Evolutionary conservation across 306 rosid genomes (phyloP).

Genomic region (Prunus fruticosa): DNA sequence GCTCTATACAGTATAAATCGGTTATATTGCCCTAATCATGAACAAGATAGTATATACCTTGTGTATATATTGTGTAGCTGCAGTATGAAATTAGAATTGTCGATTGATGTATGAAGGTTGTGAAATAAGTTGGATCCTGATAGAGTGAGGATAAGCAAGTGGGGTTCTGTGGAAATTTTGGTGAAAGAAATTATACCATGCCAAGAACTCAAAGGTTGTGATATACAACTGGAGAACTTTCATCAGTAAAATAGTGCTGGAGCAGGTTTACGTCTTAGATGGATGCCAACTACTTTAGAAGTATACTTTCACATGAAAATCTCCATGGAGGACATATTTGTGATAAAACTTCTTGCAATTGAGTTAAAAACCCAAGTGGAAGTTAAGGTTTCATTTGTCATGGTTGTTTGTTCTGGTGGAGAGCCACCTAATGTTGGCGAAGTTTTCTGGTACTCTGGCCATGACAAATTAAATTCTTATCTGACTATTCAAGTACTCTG

Average conservation of each 20-base stretch:
- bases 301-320: background rate
- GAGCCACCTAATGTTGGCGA: background rate
- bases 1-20: background rate
- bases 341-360: too few species aligned
- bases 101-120: background rate
- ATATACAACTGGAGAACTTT: background rate
- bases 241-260: background rate
- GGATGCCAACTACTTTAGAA: background rate
- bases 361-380: too few species aligned
- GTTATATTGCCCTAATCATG: background rate
- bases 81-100: background rate
- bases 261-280: background rate
- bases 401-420: background rate
- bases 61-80: background rate
- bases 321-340: background rate
- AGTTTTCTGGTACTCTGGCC: background rate
- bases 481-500: background rate
- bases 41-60: background rate
- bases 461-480: too few species aligned
- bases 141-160: background rate
- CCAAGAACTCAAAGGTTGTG: background rate
- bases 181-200: background rate
- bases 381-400: too few species aligned
- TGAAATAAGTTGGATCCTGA: background rate
- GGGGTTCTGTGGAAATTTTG: background rate